Base-by-base conservation (phyloP, 495 filamentous ascomycete genomes). In the Hyaloscypha bicolor region DNA sequence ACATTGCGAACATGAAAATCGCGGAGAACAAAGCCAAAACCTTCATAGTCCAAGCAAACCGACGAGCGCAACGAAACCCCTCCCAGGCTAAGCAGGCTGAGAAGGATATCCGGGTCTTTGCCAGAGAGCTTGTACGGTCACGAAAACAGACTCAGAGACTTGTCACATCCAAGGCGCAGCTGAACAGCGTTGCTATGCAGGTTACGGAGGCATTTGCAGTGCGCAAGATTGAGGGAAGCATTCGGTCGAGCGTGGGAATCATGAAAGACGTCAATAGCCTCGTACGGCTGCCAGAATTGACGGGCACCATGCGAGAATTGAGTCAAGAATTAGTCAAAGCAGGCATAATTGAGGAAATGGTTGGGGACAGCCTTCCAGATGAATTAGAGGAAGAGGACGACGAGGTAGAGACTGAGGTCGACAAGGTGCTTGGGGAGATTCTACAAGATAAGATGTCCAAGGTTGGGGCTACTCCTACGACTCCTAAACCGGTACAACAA, bases 331-430 rank as follows among this genome's bases (percentile, higher is more conserved):
- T 98, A 72, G 89, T 97, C 67, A 94, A 90, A 78, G 94, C 95
- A 2, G 95, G 96, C 4, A 94, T 99, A 69, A 97, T 99, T 66
- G 95, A 99, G 79, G 95, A 99, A 81, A 97, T 97, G 90, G 88
- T 96, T 14, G 90, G 87, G 52, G 95, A 98, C 75, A 87, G 83
- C 51, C 77, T 97, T 69, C 93, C 93, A n/a, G 86, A 89, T 71
- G 77, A 78, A 25, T 77, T 77, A 30, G 85, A 87, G 63, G 91
- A 94, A 68, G 92, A 91, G 21, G 93, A 95, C 75, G 90, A 93
- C 45, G 94, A 97, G 80, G 93, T 90, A 5, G 93, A 97, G 71
- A 82, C 82, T 35, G 94, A 98, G 80, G 93, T 97, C 19, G 95
- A 97, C 68, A 96, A 95, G 83, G 89, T 97, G 21, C 79, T 98